Percentiles rank a stretch among this genome's conserved stretches.
Conservation (phyloP, 768 basidiomycete genomes). For the Tricholoma terreum region DNA sequence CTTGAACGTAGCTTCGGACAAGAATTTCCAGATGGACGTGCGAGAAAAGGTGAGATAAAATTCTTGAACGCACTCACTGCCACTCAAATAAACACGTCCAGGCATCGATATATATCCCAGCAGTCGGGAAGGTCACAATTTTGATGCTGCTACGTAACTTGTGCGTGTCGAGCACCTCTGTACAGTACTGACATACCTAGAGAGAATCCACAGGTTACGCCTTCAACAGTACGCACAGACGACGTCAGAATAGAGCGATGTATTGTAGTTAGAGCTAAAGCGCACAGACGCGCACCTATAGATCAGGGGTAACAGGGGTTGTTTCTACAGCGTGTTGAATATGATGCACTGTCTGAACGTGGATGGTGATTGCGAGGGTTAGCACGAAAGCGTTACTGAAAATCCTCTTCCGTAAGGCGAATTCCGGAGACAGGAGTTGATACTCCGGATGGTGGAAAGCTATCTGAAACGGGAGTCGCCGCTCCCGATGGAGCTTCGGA, state of each 20-base stretch:
- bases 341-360: constrained; percentile 22
- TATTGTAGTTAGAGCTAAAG: constrained; percentile 30
- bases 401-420: constrained; percentile 47
- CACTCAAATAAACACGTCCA: constrained; percentile 23
- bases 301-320: constrained; percentile 20
- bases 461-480: constrained; percentile 61
- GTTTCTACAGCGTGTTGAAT: constrained; percentile 28
- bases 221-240: constrained; percentile 50
- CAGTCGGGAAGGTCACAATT: constrained; percentile 98
- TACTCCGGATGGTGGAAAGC: constrained; percentile 52
- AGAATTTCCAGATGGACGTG: constrained; percentile 94
- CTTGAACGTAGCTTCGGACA: constrained; percentile 90
- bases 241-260: constrained; percentile 28
- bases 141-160: constrained; percentile 96
- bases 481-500: constrained; percentile 61
- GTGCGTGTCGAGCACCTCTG: constrained; percentile 43
- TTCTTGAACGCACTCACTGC: not conserved
- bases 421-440: constrained; percentile 37
- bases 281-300: constrained; percentile 19
- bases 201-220: constrained; percentile 42
- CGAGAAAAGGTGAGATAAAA: constrained; percentile 71
- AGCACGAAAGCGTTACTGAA: constrained; percentile 22
- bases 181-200: not conserved
- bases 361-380: not conserved
- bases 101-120: constrained; percentile 93